Conservation (phyloP, 441 rosid species). For the Daphne laureola region DNA sequence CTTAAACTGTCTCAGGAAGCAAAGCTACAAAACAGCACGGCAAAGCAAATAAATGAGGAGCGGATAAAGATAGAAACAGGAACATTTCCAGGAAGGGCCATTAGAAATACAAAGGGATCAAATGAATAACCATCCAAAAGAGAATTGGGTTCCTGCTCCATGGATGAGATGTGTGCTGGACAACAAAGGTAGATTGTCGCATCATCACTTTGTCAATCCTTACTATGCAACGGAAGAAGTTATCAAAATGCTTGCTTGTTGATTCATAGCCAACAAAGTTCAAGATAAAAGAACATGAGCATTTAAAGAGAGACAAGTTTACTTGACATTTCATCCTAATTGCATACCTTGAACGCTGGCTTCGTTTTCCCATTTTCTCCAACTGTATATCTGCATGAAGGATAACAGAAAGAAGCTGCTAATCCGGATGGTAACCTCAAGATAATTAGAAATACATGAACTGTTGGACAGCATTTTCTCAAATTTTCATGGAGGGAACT, state of each 20-base stretch:
- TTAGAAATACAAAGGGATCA: background rate
- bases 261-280: too few species aligned
- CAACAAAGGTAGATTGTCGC: constrained; percentile 76
- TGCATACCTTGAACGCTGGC: constrained; percentile 53
- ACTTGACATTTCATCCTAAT: background rate
- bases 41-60: constrained; percentile 4
- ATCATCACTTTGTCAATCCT: constrained; percentile 61
- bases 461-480: too few species aligned
- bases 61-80: background rate
- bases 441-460: background rate
- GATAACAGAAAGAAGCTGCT: constrained; percentile 12
- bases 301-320: too few species aligned
- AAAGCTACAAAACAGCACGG: constrained; percentile 50
- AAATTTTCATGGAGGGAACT: background rate
- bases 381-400: constrained; percentile 73
- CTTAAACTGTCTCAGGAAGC: constrained; percentile 79
- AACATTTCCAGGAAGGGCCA: background rate
- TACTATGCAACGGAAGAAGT: constrained; percentile 29
- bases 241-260: background rate
- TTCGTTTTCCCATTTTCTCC: constrained; percentile 95
- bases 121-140: constrained; percentile 77
- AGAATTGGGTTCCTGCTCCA: constrained; percentile 87
- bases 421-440: background rate
- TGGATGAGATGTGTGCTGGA: constrained; percentile 95
- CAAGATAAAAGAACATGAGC: too few species aligned